A percentile compares a stretch with the other conserved stretches of the same genome.
These are phyloP conservation scores for Pythium rhizo-oryzae DNA, from an alignment of 352 stramenopile genomes.

Conservation along the genomic window DNA sequence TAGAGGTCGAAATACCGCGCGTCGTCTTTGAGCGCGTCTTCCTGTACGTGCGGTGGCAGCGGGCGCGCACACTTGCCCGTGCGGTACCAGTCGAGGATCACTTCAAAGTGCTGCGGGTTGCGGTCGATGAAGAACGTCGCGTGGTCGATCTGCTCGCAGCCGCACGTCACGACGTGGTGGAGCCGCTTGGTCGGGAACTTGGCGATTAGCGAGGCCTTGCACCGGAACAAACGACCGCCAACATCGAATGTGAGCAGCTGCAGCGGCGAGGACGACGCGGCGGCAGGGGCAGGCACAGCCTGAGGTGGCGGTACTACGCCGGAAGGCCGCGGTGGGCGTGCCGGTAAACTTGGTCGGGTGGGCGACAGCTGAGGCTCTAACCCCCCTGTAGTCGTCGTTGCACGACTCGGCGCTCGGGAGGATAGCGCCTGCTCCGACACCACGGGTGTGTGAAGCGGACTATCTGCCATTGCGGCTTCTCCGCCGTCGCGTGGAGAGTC, in stretches of 20 bases:
- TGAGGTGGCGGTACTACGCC: neutral
- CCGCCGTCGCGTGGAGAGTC: too few species aligned
- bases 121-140: conserved; percentile 74
- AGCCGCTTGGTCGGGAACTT: conserved; percentile 66
- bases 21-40: conserved; percentile 55
- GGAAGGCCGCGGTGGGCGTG: conserved; percentile 8
- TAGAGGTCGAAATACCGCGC: conserved; percentile 72
- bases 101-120: conserved; percentile 70
- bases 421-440: neutral
- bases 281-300: neutral
- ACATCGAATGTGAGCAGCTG: conserved; percentile 62
- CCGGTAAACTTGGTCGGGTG: neutral
- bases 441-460: neutral
- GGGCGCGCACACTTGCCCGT: conserved; percentile 44
- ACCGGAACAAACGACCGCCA: conserved; percentile 65
- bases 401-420: conserved; percentile 4
- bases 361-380: neutral
- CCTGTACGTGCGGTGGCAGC: conserved; percentile 42
- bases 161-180: conserved; percentile 59
- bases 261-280: neutral
- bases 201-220: conserved; percentile 62
- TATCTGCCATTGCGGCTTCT: too few species aligned
- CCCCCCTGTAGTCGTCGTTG: neutral
- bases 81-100: conserved; percentile 80
- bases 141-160: conserved; percentile 46